Evolutionary conservation across 768 basidiomycete genomes (phyloP), one percentile per base, ranked within the genome.

Genomic region (Kwoniella heveanensis): DNA sequence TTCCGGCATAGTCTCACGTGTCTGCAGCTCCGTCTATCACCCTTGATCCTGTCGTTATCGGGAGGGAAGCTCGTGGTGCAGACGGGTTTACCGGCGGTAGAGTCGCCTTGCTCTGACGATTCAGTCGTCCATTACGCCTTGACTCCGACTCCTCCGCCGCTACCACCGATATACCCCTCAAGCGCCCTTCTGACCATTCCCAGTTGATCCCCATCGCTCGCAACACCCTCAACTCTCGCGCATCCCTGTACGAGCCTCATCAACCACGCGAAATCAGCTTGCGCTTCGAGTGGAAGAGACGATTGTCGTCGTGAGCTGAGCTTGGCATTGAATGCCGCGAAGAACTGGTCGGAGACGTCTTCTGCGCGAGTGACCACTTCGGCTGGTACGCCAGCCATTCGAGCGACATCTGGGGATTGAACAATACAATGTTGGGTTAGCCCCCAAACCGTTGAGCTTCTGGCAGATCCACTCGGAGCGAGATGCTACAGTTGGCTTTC

Each of bases 201-300:
- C 53, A 54, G 15, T 21, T 54, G 53, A 10, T 54, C 26, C n/a
- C 25, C 25, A 12, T 5, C 10, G 6, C 26, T 5, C 7, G 53
- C 53, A 12, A 29, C 30, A 27, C n/a, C 53, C 15, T 30, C 53
- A 9, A 10, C 19, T 17, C 27, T 32, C 39, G 5, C 57, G 8
- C 25, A 13, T 10, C 51, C 39, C 46, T 47, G 26, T 9, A 54
- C 52, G 21, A 72, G 32, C 59, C 61, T 69, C 44, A 85, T 83
- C 49, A 98, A 83, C 79, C 88, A 95, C 0, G 85, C 86, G 76
- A 96, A 94, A 79, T 98, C 94, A 1, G 93, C 92, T 76, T 95
- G 94, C 0, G 87, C 87, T 30, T 86, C 85, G 1, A 95, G 83
- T 0, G 95, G 88, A 46, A 98, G 82, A 84, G 83, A 19, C 83